Evolutionary conservation across 2,329 filamentous ascomycete species (phyloP).

Genomic region (Aspergillus nomiae): DNA sequence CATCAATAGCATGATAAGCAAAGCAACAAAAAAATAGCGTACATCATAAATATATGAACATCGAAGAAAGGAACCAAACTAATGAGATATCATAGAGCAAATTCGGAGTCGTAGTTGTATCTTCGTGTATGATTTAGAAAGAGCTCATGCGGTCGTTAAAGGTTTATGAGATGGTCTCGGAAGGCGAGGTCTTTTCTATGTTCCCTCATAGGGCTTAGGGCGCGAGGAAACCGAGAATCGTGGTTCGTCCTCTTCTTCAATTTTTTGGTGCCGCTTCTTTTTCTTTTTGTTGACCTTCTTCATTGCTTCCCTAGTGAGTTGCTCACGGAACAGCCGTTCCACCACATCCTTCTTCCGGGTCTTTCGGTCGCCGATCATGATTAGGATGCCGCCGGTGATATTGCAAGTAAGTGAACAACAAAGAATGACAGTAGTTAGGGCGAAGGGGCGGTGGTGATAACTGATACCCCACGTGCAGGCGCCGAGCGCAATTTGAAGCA

Average conservation of each 20-base stretch:
- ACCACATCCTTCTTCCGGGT: conserved; percentile 86
- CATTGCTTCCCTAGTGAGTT: conserved; percentile 69
- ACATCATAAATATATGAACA: background rate
- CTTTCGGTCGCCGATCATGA: conserved; percentile 72
- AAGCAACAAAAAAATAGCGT: background rate
- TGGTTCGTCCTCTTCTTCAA: conserved; percentile 1
- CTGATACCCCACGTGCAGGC: conserved; percentile 77
- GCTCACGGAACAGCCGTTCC: conserved; percentile 73
- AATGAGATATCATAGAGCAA: background rate
- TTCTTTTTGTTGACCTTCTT: conserved; percentile 56
- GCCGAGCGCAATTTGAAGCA: conserved; percentile 78
- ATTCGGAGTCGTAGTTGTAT: background rate
- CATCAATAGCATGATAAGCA: background rate
- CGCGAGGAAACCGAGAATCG: conserved; percentile 6
- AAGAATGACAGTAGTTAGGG: conserved; percentile 78
- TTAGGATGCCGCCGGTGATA: conserved; percentile 73
- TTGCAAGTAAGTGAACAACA: conserved; percentile 78
- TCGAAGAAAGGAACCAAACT: background rate
- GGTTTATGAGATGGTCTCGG: background rate
- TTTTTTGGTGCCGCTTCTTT: conserved; percentile 28
- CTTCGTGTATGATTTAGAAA: background rate
- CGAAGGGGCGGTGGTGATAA: conserved; percentile 68
- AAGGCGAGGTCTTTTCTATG: conserved; percentile 10
- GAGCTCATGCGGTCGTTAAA: background rate
- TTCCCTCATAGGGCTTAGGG: conserved; percentile 16